Percentiles rank a stretch among this genome's conserved stretches.
These are phyloP conservation scores for Blepharisma japonicum DNA, from an alignment of 73 alveolate species.

Conservation along the genomic window DNA sequence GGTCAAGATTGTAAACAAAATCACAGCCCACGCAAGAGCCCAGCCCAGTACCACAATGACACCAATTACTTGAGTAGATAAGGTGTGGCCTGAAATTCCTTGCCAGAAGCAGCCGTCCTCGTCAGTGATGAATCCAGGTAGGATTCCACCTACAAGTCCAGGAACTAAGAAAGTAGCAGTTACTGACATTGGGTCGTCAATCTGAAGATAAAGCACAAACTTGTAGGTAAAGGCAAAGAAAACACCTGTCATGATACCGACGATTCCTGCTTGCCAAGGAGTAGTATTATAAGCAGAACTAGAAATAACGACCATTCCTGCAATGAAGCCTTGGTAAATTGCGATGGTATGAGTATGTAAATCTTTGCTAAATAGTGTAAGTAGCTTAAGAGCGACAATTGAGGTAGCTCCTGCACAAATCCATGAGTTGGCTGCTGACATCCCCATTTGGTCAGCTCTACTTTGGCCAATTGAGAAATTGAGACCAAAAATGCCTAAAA, in stretches of 20 bases:
- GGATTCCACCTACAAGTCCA: conserved; percentile 12
- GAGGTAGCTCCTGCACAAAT: conserved; percentile 18
- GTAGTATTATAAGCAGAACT: not conserved
- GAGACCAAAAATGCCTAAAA: not conserved
- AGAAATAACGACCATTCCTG: conserved; percentile 16
- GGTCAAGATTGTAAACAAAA: not conserved
- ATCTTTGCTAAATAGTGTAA: not conserved
- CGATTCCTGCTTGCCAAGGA: conserved; percentile 21
- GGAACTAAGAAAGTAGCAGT: conserved; percentile 25
- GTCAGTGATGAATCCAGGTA: conserved; percentile 16
- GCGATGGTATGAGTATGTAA: not conserved
- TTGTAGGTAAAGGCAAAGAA: not conserved
- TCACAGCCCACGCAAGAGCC: not conserved
- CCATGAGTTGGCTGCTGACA: conserved; percentile 1
- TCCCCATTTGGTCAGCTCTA: not conserved
- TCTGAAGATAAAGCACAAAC: not conserved
- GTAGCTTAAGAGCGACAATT: not conserved
- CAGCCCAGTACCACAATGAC: not conserved
- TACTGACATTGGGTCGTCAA: not conserved
- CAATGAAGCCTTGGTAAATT: conserved; percentile 22
- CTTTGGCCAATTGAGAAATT: not conserved
- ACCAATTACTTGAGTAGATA: not conserved
- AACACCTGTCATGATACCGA: not conserved
- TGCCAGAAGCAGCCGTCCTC: not conserved
- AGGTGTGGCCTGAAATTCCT: not conserved